phyloP scores from a whole-genome alignment of 768 basidiomycete genomes.

The Dacryopinax spathularia region DNA sequence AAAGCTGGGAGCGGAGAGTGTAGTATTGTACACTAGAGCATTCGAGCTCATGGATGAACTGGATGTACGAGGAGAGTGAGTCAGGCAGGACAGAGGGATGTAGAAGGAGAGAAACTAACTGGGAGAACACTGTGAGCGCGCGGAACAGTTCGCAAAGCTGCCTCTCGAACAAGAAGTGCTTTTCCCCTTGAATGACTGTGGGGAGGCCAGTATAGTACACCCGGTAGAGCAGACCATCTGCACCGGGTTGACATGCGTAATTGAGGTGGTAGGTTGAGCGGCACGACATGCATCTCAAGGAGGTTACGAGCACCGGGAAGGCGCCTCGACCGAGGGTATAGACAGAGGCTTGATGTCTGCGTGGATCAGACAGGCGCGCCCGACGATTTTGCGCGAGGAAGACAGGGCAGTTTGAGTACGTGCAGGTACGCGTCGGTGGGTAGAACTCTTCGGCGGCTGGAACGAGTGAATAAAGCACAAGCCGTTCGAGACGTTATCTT shows the following conservation, averaged over 20 bases:
- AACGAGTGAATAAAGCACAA: no score
- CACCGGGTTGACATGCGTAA: background rate
- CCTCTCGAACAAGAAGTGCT: background rate
- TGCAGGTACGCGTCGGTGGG: no score
- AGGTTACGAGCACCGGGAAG: background rate
- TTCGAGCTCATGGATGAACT: background rate
- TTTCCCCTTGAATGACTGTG: background rate
- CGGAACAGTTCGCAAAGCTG: background rate
- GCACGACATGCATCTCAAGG: background rate
- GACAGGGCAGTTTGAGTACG: no score
- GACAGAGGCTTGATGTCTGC: background rate
- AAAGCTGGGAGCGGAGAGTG: background rate
- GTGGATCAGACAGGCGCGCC: no score
- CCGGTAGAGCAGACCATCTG: background rate
- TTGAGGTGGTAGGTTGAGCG: background rate
- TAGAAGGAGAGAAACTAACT: background rate
- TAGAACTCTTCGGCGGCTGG: no score
- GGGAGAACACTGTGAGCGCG: background rate
- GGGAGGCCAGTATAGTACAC: background rate
- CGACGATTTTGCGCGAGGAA: no score
- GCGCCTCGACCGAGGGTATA: background rate
- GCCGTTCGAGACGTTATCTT: no score
- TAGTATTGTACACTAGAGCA: background rate
- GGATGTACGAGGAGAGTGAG: background rate
- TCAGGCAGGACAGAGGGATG: background rate